These are phyloP conservation scores for Ambrosia artemisiifolia DNA, from an alignment of 129 eudicot species.

Conservation along the genomic window DNA sequence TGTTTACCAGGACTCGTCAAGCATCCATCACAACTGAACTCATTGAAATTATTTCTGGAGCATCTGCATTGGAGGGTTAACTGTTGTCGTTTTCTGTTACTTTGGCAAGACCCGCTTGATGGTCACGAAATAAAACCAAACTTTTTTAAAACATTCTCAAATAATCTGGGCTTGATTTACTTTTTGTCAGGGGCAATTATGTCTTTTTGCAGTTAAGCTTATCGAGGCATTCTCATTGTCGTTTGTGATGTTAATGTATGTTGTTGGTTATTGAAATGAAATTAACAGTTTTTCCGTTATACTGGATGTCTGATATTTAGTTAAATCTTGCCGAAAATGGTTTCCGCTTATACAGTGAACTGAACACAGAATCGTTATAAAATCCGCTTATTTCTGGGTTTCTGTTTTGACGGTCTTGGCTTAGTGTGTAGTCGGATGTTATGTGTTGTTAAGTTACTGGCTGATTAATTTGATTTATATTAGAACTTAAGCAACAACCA, in stretches of 20 bases:
- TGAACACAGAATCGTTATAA: background rate
- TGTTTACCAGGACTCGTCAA: slow-evolving; percentile 85
- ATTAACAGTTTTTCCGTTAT: background rate
- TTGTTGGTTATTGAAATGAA: slow-evolving; percentile 21
- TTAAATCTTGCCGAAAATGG: background rate
- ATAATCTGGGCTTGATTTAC: slow-evolving; percentile 26
- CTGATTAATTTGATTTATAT: too few species aligned
- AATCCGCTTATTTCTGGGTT: too few species aligned
- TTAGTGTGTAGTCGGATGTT: too few species aligned
- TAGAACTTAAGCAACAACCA: too few species aligned
- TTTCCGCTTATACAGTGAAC: background rate
- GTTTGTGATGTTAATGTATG: slow-evolving; percentile 27
- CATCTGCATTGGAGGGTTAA: slow-evolving; percentile 86
- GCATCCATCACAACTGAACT: slow-evolving; percentile 96
- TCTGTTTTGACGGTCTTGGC: too few species aligned
- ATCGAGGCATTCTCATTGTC: slow-evolving; percentile 20
- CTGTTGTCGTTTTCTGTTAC: slow-evolving; percentile 13
- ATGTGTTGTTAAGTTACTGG: too few species aligned
- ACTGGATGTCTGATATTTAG: background rate
- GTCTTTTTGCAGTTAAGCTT: slow-evolving; percentile 18
- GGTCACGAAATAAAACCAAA: slow-evolving; percentile 47
- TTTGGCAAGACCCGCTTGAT: slow-evolving; percentile 27
- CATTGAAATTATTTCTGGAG: slow-evolving; percentile 92
- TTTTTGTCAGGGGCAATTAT: slow-evolving; percentile 22
- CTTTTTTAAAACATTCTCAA: slow-evolving; percentile 13